Evolutionary conservation across 23 red algal genomes (phyloP).

Genomic region (Agarophyton chilense): DNA sequence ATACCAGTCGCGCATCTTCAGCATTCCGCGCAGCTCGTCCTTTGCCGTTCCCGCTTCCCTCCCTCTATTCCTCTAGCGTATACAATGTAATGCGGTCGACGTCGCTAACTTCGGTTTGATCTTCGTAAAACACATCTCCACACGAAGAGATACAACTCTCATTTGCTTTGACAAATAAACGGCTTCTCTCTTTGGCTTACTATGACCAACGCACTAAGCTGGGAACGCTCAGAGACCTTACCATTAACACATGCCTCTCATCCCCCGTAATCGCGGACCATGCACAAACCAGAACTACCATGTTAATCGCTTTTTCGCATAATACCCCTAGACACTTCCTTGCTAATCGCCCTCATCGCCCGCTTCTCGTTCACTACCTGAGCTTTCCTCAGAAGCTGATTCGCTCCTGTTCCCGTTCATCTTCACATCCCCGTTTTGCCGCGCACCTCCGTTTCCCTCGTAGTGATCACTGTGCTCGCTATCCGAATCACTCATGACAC

Average conservation of each 20-base stretch:
- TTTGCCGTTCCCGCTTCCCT: not conserved
- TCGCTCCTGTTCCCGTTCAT: not conserved
- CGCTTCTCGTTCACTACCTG: not conserved
- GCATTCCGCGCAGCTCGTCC: not conserved
- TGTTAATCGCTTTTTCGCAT: not conserved
- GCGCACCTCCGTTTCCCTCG: not conserved
- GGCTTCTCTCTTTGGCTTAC: no score
- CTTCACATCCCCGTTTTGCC: constrained; percentile 8
- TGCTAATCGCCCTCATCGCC: constrained; percentile 19
- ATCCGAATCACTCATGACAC: not conserved
- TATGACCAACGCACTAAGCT: no score
- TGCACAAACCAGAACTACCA: no score
- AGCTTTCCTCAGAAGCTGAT: not conserved
- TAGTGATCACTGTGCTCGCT: not conserved
- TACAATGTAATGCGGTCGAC: not conserved
- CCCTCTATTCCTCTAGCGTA: not conserved
- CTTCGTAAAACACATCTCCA: not conserved
- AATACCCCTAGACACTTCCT: not conserved
- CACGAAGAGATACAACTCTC: not conserved
- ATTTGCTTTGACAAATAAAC: not conserved
- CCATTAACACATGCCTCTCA: no score
- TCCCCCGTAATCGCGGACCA: no score
- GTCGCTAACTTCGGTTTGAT: not conserved
- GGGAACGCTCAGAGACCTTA: no score
- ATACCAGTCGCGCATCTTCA: no score